A percentile compares a stretch with the other conserved stretches of the same genome.
Evolutionary conservation across 1,139 yeast genomes (phyloP).

Genomic region (Debaryomycetaceae sp.): DNA sequence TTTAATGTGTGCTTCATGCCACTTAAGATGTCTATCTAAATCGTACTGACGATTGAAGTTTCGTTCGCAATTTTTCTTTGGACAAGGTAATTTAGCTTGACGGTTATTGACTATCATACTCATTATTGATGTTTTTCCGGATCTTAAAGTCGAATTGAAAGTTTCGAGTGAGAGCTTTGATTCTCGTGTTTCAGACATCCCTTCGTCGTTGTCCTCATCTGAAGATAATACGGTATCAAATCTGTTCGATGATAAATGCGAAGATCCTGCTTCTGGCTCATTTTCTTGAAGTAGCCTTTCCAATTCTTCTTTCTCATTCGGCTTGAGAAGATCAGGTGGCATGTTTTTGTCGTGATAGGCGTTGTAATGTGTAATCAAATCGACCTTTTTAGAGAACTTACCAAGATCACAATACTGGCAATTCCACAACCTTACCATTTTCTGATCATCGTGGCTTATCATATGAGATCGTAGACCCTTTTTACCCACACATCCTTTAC

Average conservation of each 20-base stretch:
- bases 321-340: constrained; percentile 30
- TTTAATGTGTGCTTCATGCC: constrained; percentile 46
- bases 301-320: constrained; percentile 20
- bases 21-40: constrained; percentile 47
- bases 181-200: constrained; percentile 13
- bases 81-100: constrained; percentile 38
- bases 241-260: constrained; percentile 2
- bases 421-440: constrained; percentile 56
- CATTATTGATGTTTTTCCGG: constrained; percentile 25
- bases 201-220: constrained; percentile 6
- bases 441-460: constrained; percentile 51
- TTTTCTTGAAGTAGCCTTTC: constrained; percentile 17
- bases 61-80: constrained; percentile 45
- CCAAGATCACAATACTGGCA: constrained; percentile 50
- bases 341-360: constrained; percentile 39
- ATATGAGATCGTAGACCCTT: constrained; percentile 70
- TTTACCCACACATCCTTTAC: constrained; percentile 71
- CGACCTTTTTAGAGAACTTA: constrained; percentile 31
- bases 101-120: constrained; percentile 37
- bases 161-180: constrained; percentile 27
- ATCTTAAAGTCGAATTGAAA: constrained; percentile 17
- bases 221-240: constrained; percentile 13
- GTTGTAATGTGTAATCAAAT: constrained; percentile 42
- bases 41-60: constrained; percentile 47
- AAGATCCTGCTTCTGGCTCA: neutral